phyloP scores from a whole-genome alignment of 2,329 filamentous ascomycete species.

The Fusarium sp. region DNA sequence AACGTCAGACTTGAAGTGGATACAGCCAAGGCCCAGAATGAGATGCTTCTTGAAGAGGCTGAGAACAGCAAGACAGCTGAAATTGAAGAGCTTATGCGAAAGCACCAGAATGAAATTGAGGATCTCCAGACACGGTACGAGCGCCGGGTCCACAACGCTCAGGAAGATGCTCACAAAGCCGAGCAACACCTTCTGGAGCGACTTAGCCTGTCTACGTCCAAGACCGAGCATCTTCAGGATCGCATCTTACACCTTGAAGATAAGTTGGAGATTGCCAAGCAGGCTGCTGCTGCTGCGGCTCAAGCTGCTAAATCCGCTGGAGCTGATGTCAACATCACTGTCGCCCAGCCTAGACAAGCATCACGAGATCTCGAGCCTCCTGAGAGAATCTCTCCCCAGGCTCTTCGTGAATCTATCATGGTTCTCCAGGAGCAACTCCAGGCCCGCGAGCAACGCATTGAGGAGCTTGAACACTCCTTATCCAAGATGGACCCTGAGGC shows the following conservation, averaged over 20 bases:
- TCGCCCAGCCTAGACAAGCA: constrained; percentile 36
- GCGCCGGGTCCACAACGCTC: constrained; percentile 75
- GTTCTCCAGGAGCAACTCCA: constrained; percentile 97
- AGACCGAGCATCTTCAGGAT: constrained; percentile 86
- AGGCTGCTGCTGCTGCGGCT: constrained; percentile 85
- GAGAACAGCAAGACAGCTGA: constrained; percentile 72
- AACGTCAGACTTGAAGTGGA: constrained; percentile 82
- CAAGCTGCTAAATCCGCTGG: constrained; percentile 74
- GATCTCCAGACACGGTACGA: constrained; percentile 81
- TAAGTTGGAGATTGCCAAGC: constrained; percentile 88
- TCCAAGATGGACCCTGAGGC: constrained; percentile 79
- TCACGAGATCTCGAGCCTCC: constrained; percentile 64
- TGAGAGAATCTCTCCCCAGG: constrained; percentile 93
- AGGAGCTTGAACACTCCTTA: constrained; percentile 81
- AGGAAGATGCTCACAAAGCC: constrained; percentile 83
- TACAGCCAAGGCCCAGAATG: constrained; percentile 81
- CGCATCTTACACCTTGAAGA: constrained; percentile 87
- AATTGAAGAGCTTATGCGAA: constrained; percentile 62
- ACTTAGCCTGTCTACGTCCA: constrained; percentile 83
- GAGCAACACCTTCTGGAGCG: constrained; percentile 85
- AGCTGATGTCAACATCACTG: constrained; percentile 48
- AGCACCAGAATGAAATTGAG: constrained; percentile 76
- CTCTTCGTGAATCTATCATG: constrained; percentile 93
- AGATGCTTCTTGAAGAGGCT: constrained; percentile 86
- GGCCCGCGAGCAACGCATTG: constrained; percentile 89